Base-by-base conservation (phyloP, 2,329 filamentous ascomycete species). In the Clarireedia hainanense region DNA sequence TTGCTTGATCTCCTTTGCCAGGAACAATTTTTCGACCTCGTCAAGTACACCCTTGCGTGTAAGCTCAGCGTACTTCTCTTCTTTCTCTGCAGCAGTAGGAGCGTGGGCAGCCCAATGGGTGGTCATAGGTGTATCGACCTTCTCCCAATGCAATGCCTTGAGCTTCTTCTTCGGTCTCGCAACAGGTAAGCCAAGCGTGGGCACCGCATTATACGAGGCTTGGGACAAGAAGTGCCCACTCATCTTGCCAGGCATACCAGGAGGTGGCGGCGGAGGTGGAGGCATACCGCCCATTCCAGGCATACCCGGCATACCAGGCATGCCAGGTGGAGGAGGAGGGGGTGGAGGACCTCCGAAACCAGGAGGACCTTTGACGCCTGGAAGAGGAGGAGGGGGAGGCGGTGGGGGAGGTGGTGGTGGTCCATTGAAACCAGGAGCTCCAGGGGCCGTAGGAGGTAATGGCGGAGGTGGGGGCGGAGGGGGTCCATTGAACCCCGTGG, bases 81-180 rank as follows among this genome's bases (percentile, higher is more conserved):
- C 94, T 68, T 91, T 89, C 59, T 88, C 88, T 69, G 95, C 86
- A 4, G 85, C 82, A n/a, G 89, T 95, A 5, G 89, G 87, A 30
- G 88, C 83, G 70, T 95, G 90, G 6, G 83, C 80, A 36, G 91
- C 91, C 92, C 92, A 97, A 65, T 96, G 89, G 53, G 92, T 96
- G 50, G 90, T 88, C 69, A 94, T 84, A 23, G 91, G 89, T 52
- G 88, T 82, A 72, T 99, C 94, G 54, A 99, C 90, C 77, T 97
- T 97, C 74, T 99, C 94, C 92, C 94, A 97, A 75, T 99, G 94
- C 64, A 99, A 80, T 57, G 92, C 92, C 83, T 99, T 99, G 72
- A 99, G 89, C 79, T 97, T 99, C 84, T 96, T 97, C 81, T 96
- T 97, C 23, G 94, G 91, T 64, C 92, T 80, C 52, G 91, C 89